Evolutionary conservation across 1,139 yeast species (phyloP), one percentile per base, ranked within the genome.

Genomic region (Sugiyamaella xylanicola): DNA sequence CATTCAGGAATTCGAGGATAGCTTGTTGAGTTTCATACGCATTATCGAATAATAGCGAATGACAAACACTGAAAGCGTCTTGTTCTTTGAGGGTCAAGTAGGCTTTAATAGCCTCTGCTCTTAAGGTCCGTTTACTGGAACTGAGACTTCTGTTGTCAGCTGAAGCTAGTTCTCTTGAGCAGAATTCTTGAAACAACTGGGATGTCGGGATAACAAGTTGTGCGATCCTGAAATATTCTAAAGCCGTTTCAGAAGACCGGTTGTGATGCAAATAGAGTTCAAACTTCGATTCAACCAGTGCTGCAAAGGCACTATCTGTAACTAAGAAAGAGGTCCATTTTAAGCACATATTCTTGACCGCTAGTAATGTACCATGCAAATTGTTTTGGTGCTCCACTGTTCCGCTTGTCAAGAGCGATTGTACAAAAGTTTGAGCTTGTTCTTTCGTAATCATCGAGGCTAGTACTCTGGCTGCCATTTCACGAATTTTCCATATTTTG

Each of bases 401-500:
- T 11, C 63, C 63, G 7, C 46, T 42, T 7, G 25, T 22, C 7
- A 63, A 43, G 21, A 64, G 57, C 1, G 66, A 29, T 20, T 65
- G 50, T 1, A 60, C 54, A 16, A 63, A 56, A 1, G 68, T 57
- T 37, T 65, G 66, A n/a, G 68, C 62, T 4, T 65, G 66, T 1
- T 66, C 70, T 20, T 71, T 68, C 8, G 72, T 68, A 1, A 77
- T 69, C 56, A 87, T 71, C 0, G 85, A 73, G 0, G 86, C 81
- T 1, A 89, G 66, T 2, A 91, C 81, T 66, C 86, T 77, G 0
- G 97, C 90, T 0, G 95, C 86, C 80, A 88, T 81, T 67, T 91
- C 96, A 58, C 99, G 78, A 2, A 92, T 79, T 64, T 89, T 90
- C 97, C 97, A 92, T 55, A 78, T 75, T 48, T 72, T 73, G 60